phyloP scores from a whole-genome alignment of 192 early-diverging fungal genomes.

The Umbelopsis vinacea region DNA sequence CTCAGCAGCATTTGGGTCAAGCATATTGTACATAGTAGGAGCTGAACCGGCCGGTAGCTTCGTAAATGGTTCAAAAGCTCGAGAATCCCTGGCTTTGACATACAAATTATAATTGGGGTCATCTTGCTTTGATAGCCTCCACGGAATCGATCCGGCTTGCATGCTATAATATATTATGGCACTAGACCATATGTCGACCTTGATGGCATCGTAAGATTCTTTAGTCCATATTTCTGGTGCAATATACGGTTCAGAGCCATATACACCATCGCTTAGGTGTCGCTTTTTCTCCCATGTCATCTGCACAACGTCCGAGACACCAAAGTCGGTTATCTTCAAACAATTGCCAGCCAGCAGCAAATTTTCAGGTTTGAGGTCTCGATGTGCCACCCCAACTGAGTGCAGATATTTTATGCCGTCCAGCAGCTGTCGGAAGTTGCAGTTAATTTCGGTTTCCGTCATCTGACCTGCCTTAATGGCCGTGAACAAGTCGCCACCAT shows the following conservation, averaged over 20 bases:
- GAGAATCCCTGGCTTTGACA: conserved; percentile 51
- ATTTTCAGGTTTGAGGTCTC: conserved; percentile 87
- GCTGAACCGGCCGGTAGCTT: conserved; percentile 67
- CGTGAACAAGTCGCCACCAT: conserved; percentile 90
- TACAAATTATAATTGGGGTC: conserved; percentile 63
- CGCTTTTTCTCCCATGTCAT: conserved; percentile 48
- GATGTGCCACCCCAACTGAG: conserved; percentile 94
- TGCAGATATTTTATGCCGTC: conserved; percentile 91
- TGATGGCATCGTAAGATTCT: conserved; percentile 88
- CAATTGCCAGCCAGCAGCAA: conserved; percentile 80
- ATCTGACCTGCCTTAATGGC: conserved; percentile 77
- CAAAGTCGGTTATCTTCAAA: conserved; percentile 99
- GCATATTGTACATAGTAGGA: conserved; percentile 76
- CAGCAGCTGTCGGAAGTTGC: conserved; percentile 93
- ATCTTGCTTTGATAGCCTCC: conserved; percentile 59
- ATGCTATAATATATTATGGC: conserved; percentile 92
- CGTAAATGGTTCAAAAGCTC: conserved; percentile 65
- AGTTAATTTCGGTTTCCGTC: conserved; percentile 82
- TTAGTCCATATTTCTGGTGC: conserved; percentile 84
- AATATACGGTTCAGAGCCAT: conserved; percentile 94
- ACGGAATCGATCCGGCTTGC: conserved; percentile 71
- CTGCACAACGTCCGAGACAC: conserved; percentile 92
- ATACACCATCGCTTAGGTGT: conserved; percentile 83
- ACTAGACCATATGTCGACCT: conserved; percentile 93
- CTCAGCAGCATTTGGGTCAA: conserved; percentile 77